phyloP scores from a whole-genome alignment of 2,329 filamentous ascomycete species.

The Thermothelomyces thermophilus region DNA sequence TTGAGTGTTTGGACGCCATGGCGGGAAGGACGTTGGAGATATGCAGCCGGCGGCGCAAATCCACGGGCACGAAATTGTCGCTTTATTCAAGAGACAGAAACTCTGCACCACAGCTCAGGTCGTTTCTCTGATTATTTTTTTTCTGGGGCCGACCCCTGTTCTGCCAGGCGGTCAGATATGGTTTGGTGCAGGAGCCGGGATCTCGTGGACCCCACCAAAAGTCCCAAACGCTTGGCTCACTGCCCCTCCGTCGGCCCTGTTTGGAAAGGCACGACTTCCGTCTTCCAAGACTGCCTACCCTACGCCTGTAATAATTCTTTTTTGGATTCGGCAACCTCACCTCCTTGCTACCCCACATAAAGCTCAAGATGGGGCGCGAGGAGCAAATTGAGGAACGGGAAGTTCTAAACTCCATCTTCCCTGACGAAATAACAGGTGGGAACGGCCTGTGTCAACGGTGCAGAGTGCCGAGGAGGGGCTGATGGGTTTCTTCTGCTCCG shows the following conservation, averaged over 20 bases:
- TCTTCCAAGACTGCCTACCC: neutral
- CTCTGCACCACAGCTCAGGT: neutral
- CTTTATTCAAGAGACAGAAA: neutral
- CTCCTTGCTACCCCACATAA: neutral
- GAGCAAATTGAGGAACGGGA: constrained; percentile 95
- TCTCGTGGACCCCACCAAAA: constrained; percentile 10
- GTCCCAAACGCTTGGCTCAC: neutral
- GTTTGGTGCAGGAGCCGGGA: constrained; percentile 3
- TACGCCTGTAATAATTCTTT: too few relatives aligned
- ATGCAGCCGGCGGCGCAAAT: neutral
- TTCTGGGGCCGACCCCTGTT: constrained; percentile 19
- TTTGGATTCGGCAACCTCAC: too few relatives aligned
- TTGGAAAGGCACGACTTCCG: neutral
- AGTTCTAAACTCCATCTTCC: constrained; percentile 96
- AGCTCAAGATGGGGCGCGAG: constrained; percentile 55
- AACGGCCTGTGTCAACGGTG: neutral
- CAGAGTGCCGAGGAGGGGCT: neutral
- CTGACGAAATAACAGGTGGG: constrained; percentile 87
- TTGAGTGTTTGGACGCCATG: constrained; percentile 45
- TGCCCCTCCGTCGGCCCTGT: constrained; percentile 14
- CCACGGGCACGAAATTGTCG: neutral
- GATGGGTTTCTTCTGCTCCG: neutral
- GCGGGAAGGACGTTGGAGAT: constrained; percentile 14
- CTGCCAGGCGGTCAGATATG: constrained; percentile 17
- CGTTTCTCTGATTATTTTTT: constrained; percentile 15